Base-by-base conservation (phyloP, 805 yeast genomes). In the Yarrowia yakushimensis region DNA sequence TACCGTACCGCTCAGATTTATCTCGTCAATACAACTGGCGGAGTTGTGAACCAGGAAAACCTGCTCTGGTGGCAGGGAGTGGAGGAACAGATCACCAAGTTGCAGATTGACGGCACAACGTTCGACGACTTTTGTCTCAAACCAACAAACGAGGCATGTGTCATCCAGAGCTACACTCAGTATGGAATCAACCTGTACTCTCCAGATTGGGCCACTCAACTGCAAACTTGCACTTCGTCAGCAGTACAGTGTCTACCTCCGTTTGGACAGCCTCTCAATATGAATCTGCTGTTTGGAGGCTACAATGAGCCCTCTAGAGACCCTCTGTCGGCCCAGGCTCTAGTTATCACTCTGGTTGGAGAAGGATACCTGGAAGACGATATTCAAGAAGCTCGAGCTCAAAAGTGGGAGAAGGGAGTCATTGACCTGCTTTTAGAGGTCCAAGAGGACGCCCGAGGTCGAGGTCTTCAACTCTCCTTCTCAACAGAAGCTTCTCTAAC, bases 191-290 rank as follows among this genome's bases (percentile, higher is more conserved):
- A 76, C 39, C 71, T 86, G 5, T 79, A 81, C 8, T 82, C 82
- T 37, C 68, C 67, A 1, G 75, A 76, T 22, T 93, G 96, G 96
- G 70, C 77, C 41, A 66, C 69, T 1, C 76, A 81, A 60, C 70
- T 93, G 11, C 69, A 77, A 60, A 70, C 74, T 3, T 93, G 99
- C 71, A 80, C 94, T 0, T 77, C 80, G 18, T 82, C 90, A 1
- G 98, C 98, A 0, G 97, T 93, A 1, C 86, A 83, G 66, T 93
- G 99, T 71, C 76, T 93, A 39, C 98, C 99, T 0, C 74, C 85
- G 0, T 93, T 92, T 74, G 96, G 90, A 69, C 97, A 91, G 71
- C 98, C 98, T 0, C 77, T 93, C 65, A 87, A 85, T 67, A 82
- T 84, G 27, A 83, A 85, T 60, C 67, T 90, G 18, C 71, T 93